Evolutionary conservation across 257 asterid species (phyloP), one percentile per base, ranked within the genome.

Genomic region (Forsythia viridissima): DNA sequence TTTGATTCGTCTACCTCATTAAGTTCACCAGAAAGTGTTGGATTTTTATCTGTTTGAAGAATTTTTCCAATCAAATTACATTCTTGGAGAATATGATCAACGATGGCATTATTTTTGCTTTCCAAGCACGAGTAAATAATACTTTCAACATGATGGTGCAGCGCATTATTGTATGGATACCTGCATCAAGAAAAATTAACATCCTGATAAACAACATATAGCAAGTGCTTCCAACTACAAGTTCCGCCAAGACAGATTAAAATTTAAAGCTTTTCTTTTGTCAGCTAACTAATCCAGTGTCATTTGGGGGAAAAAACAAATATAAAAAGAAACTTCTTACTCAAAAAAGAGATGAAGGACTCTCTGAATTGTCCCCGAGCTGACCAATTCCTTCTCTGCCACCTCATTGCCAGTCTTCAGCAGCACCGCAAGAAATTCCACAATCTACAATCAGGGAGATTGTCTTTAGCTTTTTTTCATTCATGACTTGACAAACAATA

Each of bases 71-170:
- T 81, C 90, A 94, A 81, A 84, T 90, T 78, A 84, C 98, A 92
- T 36, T 90, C 96, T 69, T 80, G 74, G 72, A 94, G 87, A 77
- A 94, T 89, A 91, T 94, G 98, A 80, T 89, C 90, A 76, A 85
- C 68, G 36, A 92, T 82, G 66, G 85, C 81, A 70, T 52, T 84
- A 76, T 83, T 90, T 83, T 90, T 92, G 89, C 95, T 92, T 76
- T 91, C 98, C 91, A 94, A 80, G 85, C 98, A 92, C 63, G 98
- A 91, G 84, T 85, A 89, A 84, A 94, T 78, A 73, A 92, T 91
- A 88, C 95, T 94, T 90, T 92, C 98, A 78, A 91, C 98, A 43
- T 94, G 96, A 88, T 92, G 98, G 83, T 94, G 98, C 85, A 94
- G 86, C 13, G 95, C 97, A 86, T 94, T 94, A 82, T 94, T 94